These are phyloP conservation scores for Phytophthora pisi DNA, from an alignment of 352 stramenopile species.

Conservation along the genomic window DNA sequence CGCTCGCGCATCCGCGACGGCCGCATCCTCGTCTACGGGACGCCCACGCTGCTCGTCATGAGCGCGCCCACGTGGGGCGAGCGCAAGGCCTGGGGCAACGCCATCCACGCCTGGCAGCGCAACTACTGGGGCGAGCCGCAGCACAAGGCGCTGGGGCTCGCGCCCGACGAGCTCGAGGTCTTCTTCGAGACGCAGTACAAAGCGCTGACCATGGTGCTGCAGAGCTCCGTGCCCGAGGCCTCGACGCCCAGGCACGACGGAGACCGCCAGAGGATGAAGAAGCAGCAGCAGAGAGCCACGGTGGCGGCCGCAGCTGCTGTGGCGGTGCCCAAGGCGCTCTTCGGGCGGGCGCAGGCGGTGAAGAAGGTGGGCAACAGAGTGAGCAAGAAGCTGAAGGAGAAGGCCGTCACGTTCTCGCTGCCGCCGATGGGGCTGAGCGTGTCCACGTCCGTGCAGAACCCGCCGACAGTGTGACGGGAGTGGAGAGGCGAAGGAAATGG, in stretches of 20 bases:
- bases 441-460: slow-evolving; percentile 61
- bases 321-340: slow-evolving; percentile 54
- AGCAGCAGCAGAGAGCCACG: slow-evolving; percentile 14
- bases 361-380: slow-evolving; percentile 64
- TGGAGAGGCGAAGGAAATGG: not conserved
- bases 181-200: slow-evolving; percentile 79
- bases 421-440: slow-evolving; percentile 73
- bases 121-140: slow-evolving; percentile 88
- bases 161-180: slow-evolving; percentile 64
- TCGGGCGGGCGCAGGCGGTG: slow-evolving; percentile 60
- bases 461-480: slow-evolving; percentile 34
- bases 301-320: slow-evolving; percentile 21
- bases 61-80: slow-evolving; percentile 77
- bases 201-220: slow-evolving; percentile 54
- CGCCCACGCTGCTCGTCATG: slow-evolving; percentile 60
- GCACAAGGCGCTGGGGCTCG: slow-evolving; percentile 52
- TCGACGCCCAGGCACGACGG: slow-evolving; percentile 14
- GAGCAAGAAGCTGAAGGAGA: slow-evolving; percentile 71
- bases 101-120: slow-evolving; percentile 86
- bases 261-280: slow-evolving; percentile 17
- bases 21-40: slow-evolving; percentile 64
- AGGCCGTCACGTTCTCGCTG: slow-evolving; percentile 73
- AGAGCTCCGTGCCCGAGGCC: slow-evolving; percentile 27
- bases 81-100: slow-evolving; percentile 86
- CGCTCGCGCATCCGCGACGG: slow-evolving; percentile 77